These are phyloP conservation scores for Senna siamea DNA, from an alignment of 306 rosid genomes.

Conservation along the genomic window DNA sequence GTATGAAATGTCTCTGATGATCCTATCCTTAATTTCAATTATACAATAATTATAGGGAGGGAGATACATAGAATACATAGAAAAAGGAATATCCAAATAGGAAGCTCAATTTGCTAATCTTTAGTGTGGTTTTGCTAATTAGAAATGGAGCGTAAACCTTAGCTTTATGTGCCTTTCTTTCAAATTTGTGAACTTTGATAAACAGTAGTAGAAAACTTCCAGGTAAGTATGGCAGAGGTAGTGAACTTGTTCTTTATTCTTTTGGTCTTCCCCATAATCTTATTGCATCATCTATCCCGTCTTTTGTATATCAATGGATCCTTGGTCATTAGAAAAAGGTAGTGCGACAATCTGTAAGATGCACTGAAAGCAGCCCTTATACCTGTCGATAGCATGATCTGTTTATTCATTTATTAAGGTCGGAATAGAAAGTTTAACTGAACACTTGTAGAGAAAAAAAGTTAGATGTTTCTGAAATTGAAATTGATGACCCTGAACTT, in stretches of 20 bases:
- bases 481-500: no score
- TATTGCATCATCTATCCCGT: background rate
- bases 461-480: constrained; percentile 12
- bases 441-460: constrained; percentile 9
- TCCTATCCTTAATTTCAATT: constrained; percentile 3
- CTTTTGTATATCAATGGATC: constrained; percentile 6
- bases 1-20: background rate
- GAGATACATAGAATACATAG: background rate
- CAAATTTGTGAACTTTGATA: background rate
- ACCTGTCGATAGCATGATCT: constrained; percentile 11
- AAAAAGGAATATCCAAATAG: background rate
- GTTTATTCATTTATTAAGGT: constrained; percentile 18
- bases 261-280: background rate
- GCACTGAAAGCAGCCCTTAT: background rate
- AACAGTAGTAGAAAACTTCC: background rate
- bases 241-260: background rate
- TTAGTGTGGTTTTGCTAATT: background rate
- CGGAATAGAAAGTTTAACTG: background rate
- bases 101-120: background rate
- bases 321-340: background rate
- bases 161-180: background rate
- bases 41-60: background rate
- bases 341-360: no score
- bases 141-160: background rate
- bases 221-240: background rate